Conservation (phyloP, 306 rosid genomes). For the Vigna mungo region DNA sequence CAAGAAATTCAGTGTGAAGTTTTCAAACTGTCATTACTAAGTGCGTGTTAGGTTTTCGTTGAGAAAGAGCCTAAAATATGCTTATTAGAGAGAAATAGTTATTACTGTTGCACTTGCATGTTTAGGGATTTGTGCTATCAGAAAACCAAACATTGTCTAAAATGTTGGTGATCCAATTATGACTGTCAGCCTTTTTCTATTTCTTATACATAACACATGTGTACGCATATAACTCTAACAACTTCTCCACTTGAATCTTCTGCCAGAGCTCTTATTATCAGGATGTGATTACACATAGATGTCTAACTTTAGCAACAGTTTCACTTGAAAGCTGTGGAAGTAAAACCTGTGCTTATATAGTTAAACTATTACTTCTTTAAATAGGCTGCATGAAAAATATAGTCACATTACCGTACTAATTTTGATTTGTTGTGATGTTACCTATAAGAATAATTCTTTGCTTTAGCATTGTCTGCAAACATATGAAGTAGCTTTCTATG, state of each 20-base stretch:
- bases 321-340: background rate
- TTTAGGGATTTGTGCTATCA: background rate
- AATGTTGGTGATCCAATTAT: conserved; percentile 11
- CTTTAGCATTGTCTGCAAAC: conserved; percentile 22
- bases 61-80: background rate
- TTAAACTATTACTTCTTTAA: background rate
- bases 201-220: background rate
- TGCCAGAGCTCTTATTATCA: too few species aligned
- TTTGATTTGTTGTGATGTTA: conserved; percentile 3
- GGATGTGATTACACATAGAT: too few species aligned
- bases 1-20: background rate
- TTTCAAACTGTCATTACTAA: background rate
- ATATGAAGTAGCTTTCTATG: background rate
- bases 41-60: background rate
- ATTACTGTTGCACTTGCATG: background rate
- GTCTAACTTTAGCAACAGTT: too few species aligned
- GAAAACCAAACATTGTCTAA: background rate
- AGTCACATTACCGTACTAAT: background rate
- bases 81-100: background rate
- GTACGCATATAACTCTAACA: too few species aligned
- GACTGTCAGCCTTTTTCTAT: conserved; percentile 3
- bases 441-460: conserved; percentile 11
- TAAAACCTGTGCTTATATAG: background rate
- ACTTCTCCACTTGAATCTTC: too few species aligned
- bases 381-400: conserved; percentile 17